Evolutionary conservation across 2,329 filamentous ascomycete species (phyloP).

Genomic region (Neonectria hederae): DNA sequence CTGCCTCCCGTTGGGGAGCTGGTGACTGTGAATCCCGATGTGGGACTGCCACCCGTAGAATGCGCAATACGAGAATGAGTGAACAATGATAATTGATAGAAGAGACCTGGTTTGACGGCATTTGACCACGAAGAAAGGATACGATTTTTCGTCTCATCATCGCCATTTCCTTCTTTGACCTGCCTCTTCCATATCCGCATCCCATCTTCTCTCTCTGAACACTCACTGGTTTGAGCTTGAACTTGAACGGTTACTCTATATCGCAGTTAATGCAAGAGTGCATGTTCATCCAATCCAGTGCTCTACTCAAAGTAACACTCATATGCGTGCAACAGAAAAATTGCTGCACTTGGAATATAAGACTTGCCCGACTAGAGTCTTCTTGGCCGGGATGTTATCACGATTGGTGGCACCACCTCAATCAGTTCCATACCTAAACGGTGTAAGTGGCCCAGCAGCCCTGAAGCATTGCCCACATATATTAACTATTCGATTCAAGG

Average conservation of each 20-base stretch:
- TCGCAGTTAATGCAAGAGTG: not conserved
- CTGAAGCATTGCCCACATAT: not conserved
- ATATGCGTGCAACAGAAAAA: not conserved
- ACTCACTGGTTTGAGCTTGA: not conserved
- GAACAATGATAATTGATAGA: not conserved
- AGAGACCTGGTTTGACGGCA: not conserved
- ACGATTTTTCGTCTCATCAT: not conserved
- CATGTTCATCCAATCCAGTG: not conserved
- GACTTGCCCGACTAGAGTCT: not conserved
- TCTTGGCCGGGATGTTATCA: constrained; percentile 64
- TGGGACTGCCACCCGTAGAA: not conserved
- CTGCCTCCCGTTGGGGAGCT: not conserved
- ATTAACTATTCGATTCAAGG: constrained; percentile 9
- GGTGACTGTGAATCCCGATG: not conserved
- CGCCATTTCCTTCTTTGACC: not conserved
- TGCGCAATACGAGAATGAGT: not conserved
- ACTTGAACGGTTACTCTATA: not conserved
- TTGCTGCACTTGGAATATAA: not conserved
- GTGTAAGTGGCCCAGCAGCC: constrained; percentile 41
- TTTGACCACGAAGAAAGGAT: not conserved
- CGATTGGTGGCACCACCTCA: constrained; percentile 69
- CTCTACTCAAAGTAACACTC: not conserved
- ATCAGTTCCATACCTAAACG: constrained; percentile 72
- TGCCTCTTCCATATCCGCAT: not conserved
- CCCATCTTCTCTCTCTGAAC: not conserved